Evolutionary conservation across 805 yeast genomes (phyloP).

Genomic region (Yarrowia sp.): DNA sequence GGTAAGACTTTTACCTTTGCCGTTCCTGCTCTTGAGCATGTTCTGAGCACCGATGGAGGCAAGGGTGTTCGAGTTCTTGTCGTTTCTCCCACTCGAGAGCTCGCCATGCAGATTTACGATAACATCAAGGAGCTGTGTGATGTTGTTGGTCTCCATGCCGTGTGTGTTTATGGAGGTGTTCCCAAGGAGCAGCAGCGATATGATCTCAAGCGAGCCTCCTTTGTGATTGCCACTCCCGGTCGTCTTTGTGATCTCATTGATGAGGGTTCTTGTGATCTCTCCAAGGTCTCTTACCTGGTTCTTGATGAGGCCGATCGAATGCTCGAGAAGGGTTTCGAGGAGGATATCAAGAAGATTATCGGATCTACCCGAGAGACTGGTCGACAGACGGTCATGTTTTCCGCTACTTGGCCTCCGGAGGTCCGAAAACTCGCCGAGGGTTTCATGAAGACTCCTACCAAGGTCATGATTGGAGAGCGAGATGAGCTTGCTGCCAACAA

Average conservation of each 20-base stretch:
- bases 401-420: conserved; percentile 99
- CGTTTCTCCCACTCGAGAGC: conserved; percentile 95
- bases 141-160: conserved; percentile 62
- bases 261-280: conserved; percentile 76
- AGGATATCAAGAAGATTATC: conserved; percentile 85
- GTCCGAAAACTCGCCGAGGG: conserved; percentile 87
- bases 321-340: conserved; percentile 98
- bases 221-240: conserved; percentile 98
- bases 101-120: conserved; percentile 91
- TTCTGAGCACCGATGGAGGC: conserved; percentile 42
- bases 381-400: conserved; percentile 95
- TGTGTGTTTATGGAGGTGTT: conserved; percentile 96
- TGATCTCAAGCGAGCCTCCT: conserved; percentile 56
- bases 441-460: conserved; percentile 83
- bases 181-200: conserved; percentile 88
- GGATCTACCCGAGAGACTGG: conserved; percentile 49
- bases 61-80: conserved; percentile 70
- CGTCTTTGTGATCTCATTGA: conserved; percentile 85
- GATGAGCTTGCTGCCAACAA: conserved; percentile 94
- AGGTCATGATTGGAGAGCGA: conserved; percentile 88
- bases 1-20: conserved; percentile 98
- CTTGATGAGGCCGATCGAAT: conserved; percentile 98
- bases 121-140: conserved; percentile 66
- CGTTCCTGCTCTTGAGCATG: conserved; percentile 86
- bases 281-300: conserved; percentile 70